phyloP scores from a whole-genome alignment of 83 land plant genomes.

The Picea mariana region DNA sequence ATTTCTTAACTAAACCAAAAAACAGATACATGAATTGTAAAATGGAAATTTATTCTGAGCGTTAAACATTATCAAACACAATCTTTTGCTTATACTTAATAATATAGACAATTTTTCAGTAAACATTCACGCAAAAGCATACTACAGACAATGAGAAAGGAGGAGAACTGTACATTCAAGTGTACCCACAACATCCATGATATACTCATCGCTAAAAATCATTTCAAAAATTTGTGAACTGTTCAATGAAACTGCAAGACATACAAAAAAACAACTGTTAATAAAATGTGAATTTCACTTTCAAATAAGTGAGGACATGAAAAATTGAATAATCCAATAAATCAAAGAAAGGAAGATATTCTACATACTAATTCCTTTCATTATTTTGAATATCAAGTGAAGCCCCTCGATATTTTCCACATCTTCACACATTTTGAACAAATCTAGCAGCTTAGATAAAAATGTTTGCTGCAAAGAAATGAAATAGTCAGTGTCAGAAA shows the following conservation, averaged over 20 bases:
- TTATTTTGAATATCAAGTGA: slow-evolving; percentile 81
- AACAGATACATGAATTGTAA: no score
- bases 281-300: not conserved
- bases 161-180: slow-evolving; percentile 71
- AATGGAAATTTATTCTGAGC: no score
- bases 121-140: not conserved
- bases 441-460: slow-evolving; percentile 68
- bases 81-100: no score
- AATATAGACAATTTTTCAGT: no score
- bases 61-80: no score
- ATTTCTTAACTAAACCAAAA: no score
- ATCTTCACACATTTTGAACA: slow-evolving; percentile 85
- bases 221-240: slow-evolving; percentile 77
- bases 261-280: slow-evolving; percentile 1
- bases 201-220: slow-evolving; percentile 82
- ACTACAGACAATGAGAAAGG: not conserved
- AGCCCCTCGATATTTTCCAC: slow-evolving; percentile 74
- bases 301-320: not conserved
- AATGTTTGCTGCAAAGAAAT: slow-evolving; percentile 68
- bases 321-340: not conserved
- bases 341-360: not conserved
- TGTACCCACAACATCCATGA: slow-evolving; percentile 88
- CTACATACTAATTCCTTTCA: slow-evolving; percentile 80
- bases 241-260: slow-evolving; percentile 81
- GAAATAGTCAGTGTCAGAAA: not conserved